These are phyloP conservation scores for Lobosporangium transversale DNA, from an alignment of 192 early-diverging fungal species.

Conservation along the genomic window DNA sequence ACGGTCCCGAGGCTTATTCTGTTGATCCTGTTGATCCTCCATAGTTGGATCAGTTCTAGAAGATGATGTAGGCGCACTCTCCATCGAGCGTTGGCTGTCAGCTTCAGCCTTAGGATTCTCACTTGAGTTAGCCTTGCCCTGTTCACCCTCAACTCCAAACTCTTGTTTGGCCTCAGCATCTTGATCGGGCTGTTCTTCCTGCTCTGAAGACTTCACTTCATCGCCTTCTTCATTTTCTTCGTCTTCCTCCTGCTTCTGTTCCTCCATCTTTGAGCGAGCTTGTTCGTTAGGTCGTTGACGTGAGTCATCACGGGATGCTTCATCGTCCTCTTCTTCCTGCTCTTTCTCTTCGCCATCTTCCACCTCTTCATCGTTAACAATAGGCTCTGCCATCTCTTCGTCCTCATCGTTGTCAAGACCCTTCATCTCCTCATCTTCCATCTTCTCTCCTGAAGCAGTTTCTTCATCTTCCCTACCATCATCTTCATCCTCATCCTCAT, in stretches of 20 bases:
- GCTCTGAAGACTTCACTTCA: slow-evolving; percentile 55
- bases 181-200: slow-evolving; percentile 59
- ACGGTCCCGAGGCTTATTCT: slow-evolving; percentile 52
- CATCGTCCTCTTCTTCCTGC: slow-evolving; percentile 45
- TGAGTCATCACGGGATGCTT: slow-evolving; percentile 42
- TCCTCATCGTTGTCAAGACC: slow-evolving; percentile 25
- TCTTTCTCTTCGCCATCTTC: slow-evolving; percentile 31
- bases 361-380: slow-evolving; percentile 12
- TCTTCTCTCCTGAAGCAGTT: slow-evolving; percentile 29
- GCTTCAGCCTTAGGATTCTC: slow-evolving; percentile 63
- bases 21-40: slow-evolving; percentile 56
- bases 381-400: slow-evolving; percentile 34
- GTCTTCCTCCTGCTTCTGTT: slow-evolving; percentile 24
- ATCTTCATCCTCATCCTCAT: slow-evolving; percentile 56
- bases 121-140: slow-evolving; percentile 61
- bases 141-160: slow-evolving; percentile 75
- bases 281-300: slow-evolving; percentile 44
- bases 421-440: slow-evolving; percentile 53
- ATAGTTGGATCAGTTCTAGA: slow-evolving; percentile 46
- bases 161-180: slow-evolving; percentile 64
- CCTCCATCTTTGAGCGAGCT: slow-evolving; percentile 30
- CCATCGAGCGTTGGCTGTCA: slow-evolving; percentile 60
- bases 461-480: slow-evolving; percentile 47
- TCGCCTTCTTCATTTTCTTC: slow-evolving; percentile 60
- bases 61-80: slow-evolving; percentile 47